Percentiles rank a stretch among this genome's conserved stretches.
phyloP scores from a whole-genome alignment of 2,329 filamentous ascomycete genomes.

The Ceratocystis papillata region DNA sequence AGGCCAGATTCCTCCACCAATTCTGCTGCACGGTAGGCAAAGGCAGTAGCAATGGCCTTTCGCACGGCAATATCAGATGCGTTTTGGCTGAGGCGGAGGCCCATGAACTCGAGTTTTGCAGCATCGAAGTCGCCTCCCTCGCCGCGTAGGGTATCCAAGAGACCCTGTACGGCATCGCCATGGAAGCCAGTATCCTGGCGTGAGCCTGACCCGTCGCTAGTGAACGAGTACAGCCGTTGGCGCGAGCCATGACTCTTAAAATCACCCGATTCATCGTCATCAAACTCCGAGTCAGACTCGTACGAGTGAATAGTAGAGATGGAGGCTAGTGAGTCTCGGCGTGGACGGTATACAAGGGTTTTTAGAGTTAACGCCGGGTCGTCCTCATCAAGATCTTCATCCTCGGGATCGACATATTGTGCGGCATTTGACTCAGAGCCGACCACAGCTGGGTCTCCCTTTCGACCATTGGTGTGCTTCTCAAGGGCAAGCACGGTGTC shows the following conservation, averaged over 20 bases:
- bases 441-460: slow-evolving; percentile 38
- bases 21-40: slow-evolving; percentile 69
- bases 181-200: slow-evolving; percentile 56
- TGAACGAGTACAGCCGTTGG: slow-evolving; percentile 59
- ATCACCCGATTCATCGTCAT: slow-evolving; percentile 38
- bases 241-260: slow-evolving; percentile 50
- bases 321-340: slow-evolving; percentile 44
- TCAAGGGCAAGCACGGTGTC: slow-evolving; percentile 30
- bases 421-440: slow-evolving; percentile 43
- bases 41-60: slow-evolving; percentile 71
- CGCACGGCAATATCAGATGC: slow-evolving; percentile 84
- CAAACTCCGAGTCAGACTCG: slow-evolving; percentile 54
- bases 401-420: slow-evolving; percentile 37
- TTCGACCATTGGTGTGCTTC: slow-evolving; percentile 25
- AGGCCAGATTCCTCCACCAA: slow-evolving; percentile 46
- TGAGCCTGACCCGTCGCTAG: slow-evolving; percentile 59
- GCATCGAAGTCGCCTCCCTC: slow-evolving; percentile 68
- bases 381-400: slow-evolving; percentile 41
- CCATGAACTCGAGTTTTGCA: slow-evolving; percentile 80
- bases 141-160: slow-evolving; percentile 75
- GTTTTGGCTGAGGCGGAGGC: slow-evolving; percentile 80
- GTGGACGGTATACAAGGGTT: slow-evolving; percentile 44
- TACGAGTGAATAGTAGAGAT: slow-evolving; percentile 41
- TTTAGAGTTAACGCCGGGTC: slow-evolving; percentile 45
- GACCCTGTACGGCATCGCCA: slow-evolving; percentile 70